These are phyloP conservation scores for Phaeosphaeriaceae sp. DNA, from an alignment of 2,329 filamentous ascomycete species.

Conservation along the genomic window DNA sequence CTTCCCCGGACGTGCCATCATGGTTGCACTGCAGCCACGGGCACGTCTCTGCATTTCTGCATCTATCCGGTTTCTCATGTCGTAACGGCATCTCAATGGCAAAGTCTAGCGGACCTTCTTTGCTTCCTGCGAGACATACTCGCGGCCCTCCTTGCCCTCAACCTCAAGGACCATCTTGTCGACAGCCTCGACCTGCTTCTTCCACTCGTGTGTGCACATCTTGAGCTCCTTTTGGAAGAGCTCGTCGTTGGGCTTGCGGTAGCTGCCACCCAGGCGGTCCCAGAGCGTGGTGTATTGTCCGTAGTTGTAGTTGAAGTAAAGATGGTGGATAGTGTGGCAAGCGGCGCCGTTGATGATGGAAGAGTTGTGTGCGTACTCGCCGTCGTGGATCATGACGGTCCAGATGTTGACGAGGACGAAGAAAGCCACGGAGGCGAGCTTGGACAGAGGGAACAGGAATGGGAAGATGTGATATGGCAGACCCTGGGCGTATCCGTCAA, in stretches of 20 bases:
- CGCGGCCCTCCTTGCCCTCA: slow-evolving; percentile 62
- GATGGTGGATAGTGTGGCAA: slow-evolving; percentile 89
- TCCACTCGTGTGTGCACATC: slow-evolving; percentile 82
- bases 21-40: slow-evolving; percentile 11
- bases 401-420: slow-evolving; percentile 96
- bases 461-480: slow-evolving; percentile 93
- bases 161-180: slow-evolving; percentile 79
- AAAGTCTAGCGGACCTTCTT: slow-evolving; percentile 50
- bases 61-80: slow-evolving; percentile 4
- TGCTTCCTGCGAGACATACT: slow-evolving; percentile 43
- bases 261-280: slow-evolving; percentile 87
- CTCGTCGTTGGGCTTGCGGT: slow-evolving; percentile 83
- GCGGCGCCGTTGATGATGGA: slow-evolving; percentile 94
- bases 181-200: slow-evolving; percentile 76
- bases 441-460: slow-evolving; percentile 90
- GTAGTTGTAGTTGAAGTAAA: slow-evolving; percentile 78
- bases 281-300: slow-evolving; percentile 93
- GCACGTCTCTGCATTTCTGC: not conserved
- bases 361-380: slow-evolving; percentile 90
- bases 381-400: slow-evolving; percentile 96
- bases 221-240: slow-evolving; percentile 85
- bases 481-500: slow-evolving; percentile 89
- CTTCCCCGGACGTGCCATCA: slow-evolving; percentile 1
- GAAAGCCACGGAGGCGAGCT: slow-evolving; percentile 82
- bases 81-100: slow-evolving; percentile 10